Evolutionary conservation across 805 yeast species (phyloP).

Genomic region (Saccharomycopsis amapae): DNA sequence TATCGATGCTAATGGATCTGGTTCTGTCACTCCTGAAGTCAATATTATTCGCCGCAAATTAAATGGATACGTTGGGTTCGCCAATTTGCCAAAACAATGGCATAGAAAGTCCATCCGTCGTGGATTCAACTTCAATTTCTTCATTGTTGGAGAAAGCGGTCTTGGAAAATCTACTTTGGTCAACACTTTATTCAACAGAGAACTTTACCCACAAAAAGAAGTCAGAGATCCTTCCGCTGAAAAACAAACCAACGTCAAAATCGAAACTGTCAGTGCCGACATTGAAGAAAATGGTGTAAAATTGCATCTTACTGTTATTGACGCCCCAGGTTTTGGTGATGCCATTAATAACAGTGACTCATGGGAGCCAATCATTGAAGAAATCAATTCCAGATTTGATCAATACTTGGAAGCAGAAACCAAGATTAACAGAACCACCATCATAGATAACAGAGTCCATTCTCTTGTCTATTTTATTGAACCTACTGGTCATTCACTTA

Average conservation of each 20-base stretch:
- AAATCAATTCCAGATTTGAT: constrained; percentile 81
- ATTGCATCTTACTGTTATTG: constrained; percentile 74
- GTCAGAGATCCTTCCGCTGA: constrained; percentile 38
- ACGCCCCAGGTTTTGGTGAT: constrained; percentile 94
- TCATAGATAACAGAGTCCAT: constrained; percentile 80
- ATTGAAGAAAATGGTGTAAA: constrained; percentile 93
- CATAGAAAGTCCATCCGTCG: constrained; percentile 86
- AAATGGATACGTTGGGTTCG: constrained; percentile 92
- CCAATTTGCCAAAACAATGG: constrained; percentile 98
- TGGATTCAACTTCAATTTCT: constrained; percentile 82
- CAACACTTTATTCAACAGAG: constrained; percentile 77
- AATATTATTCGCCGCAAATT: constrained; percentile 76
- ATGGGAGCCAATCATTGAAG: constrained; percentile 90
- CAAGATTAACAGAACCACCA: constrained; percentile 62
- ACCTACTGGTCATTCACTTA: constrained; percentile 84
- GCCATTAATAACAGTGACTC: constrained; percentile 69
- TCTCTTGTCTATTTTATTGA: constrained; percentile 88
- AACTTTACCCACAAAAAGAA: constrained; percentile 41
- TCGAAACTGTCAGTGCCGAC: constrained; percentile 56
- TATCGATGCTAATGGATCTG: background rate
- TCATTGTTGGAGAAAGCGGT: constrained; percentile 90
- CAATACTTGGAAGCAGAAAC: constrained; percentile 85
- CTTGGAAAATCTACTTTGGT: constrained; percentile 89
- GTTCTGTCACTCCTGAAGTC: constrained; percentile 25
- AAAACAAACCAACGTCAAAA: constrained; percentile 40